Base-by-base conservation (phyloP, 306 rosid genomes). In the Dalbergia cultrata region DNA sequence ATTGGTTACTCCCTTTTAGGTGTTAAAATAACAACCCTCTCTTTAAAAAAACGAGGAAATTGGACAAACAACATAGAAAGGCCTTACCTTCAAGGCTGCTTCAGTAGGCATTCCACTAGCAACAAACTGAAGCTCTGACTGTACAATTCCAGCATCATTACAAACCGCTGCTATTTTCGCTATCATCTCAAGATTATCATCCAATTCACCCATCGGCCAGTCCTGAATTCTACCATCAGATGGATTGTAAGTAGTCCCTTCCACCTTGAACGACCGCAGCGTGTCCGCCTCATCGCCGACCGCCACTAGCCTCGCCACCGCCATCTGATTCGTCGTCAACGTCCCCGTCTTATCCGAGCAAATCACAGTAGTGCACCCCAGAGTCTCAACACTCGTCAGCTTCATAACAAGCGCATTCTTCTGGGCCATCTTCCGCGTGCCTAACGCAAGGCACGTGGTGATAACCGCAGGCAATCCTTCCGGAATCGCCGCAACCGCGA, bases 71-170 rank as follows among this genome's bases (percentile, higher is more conserved):
- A 49, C 17, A 7, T 21, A 49, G 7, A 75, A 50, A 45, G 71
- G 18, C 43, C 22, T 79, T 35, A 83, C 97, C 94, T 88, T 90
- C 3, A 92, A 76, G 3, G 97, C 94, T 35, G 97, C 97, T 76
- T 92, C 97, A 49, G 97, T 92, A 19, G 97, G 97, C 80, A 92
- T 82, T 81, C 97, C 97, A 77, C 83, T 79, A 44, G 93, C 87
- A 1, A 88, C 84, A 72, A 84, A 86, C 81, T 90, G 82, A 18
- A 81, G 83, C 56, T 84, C 97, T 14, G 91, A 54, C 65, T 86
- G 91, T 8, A 85, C 4, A 19, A 92, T 64, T 13, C 87, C 89
- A 13, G 97, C 88, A 80, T 92, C 97, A 64, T 90, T 92, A 79
- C 97, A 92, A n/a, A 90, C 58, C 1, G 94, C 93, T 21, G 93